Percentiles rank a stretch among this genome's conserved stretches.
These are phyloP conservation scores for Aspergillus oerlinghausenensis DNA, from an alignment of 2,329 filamentous ascomycete genomes.

Conservation along the genomic window DNA sequence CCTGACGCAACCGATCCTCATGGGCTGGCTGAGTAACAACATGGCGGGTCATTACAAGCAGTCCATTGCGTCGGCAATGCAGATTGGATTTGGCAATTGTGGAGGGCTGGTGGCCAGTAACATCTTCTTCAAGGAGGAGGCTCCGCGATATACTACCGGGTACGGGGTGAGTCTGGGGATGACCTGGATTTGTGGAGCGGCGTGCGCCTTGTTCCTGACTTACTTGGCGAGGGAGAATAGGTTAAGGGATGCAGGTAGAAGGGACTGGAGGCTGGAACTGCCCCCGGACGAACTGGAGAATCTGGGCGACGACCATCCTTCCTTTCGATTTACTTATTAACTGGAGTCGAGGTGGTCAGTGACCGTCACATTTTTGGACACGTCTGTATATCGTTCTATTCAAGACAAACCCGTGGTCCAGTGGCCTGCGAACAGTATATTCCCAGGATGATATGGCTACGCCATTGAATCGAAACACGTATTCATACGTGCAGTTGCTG, in stretches of 20 bases:
- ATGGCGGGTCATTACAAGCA: constrained; percentile 57
- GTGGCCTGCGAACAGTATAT: not conserved
- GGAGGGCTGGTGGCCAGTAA: constrained; percentile 34
- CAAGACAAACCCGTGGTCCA: not conserved
- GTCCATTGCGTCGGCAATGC: constrained; percentile 49
- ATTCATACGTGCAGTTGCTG: constrained; percentile 5
- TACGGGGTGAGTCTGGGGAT: constrained; percentile 26
- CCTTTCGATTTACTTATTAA: constrained; percentile 35
- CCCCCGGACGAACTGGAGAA: constrained; percentile 34
- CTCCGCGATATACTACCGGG: constrained; percentile 24
- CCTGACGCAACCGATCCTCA: constrained; percentile 51
- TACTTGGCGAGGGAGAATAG: constrained; percentile 36
- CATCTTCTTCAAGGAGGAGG: constrained; percentile 27
- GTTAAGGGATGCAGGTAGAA: constrained; percentile 29
- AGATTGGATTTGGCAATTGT: constrained; percentile 38
- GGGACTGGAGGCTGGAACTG: constrained; percentile 31
- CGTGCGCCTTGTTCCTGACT: constrained; percentile 27
- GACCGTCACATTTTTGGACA: not conserved
- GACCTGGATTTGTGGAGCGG: constrained; percentile 32
- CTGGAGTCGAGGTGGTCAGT: not conserved
- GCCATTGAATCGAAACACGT: constrained; percentile 24
- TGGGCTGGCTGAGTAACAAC: constrained; percentile 57
- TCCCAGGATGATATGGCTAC: constrained; percentile 26
- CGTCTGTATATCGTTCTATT: not conserved
- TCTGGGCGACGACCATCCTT: constrained; percentile 38